phyloP scores from a whole-genome alignment of 768 basidiomycete genomes.

The Cyclocybe cylindracea region DNA sequence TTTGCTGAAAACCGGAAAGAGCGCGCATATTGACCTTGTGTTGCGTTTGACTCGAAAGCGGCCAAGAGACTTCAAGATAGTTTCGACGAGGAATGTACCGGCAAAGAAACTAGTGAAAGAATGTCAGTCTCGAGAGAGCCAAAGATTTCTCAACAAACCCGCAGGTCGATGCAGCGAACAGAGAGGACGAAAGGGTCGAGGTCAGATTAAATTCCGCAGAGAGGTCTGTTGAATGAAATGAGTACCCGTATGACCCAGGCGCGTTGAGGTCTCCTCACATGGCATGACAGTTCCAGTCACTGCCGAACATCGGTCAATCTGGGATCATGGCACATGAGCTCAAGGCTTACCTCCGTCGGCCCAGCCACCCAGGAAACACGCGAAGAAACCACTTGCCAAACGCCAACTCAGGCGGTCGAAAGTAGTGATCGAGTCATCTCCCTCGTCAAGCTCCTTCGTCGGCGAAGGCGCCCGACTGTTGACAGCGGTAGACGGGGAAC shows the following conservation, averaged over 20 bases:
- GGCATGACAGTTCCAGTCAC: constrained; percentile 60
- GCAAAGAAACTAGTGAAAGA: constrained; percentile 37
- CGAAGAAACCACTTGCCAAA: constrained; percentile 40
- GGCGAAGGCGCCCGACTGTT: constrained; percentile 21
- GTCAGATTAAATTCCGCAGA: constrained; percentile 45
- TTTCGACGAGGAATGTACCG: constrained; percentile 49
- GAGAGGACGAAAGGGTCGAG: constrained; percentile 48
- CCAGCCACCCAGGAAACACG: constrained; percentile 53
- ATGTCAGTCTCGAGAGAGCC: background rate
- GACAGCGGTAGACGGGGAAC: constrained; percentile 16
- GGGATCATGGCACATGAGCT: background rate
- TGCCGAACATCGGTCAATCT: constrained; percentile 18
- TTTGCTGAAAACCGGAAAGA: constrained; percentile 1
- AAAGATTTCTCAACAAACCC: constrained; percentile 37
- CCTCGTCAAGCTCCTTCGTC: constrained; percentile 12
- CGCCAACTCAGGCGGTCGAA: constrained; percentile 35
- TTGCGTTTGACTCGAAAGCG: constrained; percentile 26
- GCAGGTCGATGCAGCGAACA: constrained; percentile 48
- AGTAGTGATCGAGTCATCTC: constrained; percentile 2
- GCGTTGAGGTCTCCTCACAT: constrained; percentile 29
- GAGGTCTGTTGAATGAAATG: constrained; percentile 39
- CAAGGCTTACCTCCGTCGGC: constrained; percentile 43
- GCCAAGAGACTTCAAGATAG: constrained; percentile 39
- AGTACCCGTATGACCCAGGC: background rate
- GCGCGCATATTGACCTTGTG: constrained; percentile 17